Conservation (phyloP, 2,329 filamentous ascomycete species). For the Trichophyton rubrum region DNA sequence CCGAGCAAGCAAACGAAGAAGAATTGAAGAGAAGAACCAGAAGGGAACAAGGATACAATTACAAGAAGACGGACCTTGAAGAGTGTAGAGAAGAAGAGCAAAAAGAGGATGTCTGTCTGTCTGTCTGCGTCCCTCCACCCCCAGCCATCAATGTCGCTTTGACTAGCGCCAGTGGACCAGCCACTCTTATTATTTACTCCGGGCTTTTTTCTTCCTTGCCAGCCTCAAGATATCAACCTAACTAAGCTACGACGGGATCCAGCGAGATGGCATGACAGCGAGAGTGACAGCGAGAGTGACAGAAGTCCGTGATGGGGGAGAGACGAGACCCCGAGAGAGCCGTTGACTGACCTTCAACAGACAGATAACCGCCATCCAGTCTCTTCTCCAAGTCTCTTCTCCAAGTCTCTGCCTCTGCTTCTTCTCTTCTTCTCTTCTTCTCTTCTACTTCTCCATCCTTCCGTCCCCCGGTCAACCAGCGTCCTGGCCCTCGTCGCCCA, state of each 20-base stretch:
- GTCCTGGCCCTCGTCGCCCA: background rate
- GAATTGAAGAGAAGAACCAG: background rate
- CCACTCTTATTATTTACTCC: background rate
- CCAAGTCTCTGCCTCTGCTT: too few relatives aligned
- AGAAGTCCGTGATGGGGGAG: too few relatives aligned
- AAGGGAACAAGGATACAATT: background rate
- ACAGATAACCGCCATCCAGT: background rate
- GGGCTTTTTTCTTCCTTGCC: background rate
- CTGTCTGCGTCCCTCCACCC: background rate
- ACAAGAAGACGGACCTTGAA: background rate
- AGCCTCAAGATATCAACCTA: background rate
- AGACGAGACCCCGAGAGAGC: too few relatives aligned
- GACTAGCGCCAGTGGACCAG: conserved; percentile 2
- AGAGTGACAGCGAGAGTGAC: too few relatives aligned
- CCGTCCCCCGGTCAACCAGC: conserved; percentile 1
- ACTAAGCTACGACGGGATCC: too few relatives aligned
- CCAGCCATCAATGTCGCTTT: background rate
- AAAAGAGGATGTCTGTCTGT: background rate
- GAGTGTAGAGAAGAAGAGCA: background rate
- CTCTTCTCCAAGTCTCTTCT: background rate
- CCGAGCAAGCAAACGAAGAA: background rate
- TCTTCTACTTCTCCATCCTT: background rate
- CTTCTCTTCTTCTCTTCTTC: background rate
- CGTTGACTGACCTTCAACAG: background rate
- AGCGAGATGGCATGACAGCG: too few relatives aligned